Conservation (phyloP, 2,329 filamentous ascomycete species). For the Coleophoma cylindrospora region DNA sequence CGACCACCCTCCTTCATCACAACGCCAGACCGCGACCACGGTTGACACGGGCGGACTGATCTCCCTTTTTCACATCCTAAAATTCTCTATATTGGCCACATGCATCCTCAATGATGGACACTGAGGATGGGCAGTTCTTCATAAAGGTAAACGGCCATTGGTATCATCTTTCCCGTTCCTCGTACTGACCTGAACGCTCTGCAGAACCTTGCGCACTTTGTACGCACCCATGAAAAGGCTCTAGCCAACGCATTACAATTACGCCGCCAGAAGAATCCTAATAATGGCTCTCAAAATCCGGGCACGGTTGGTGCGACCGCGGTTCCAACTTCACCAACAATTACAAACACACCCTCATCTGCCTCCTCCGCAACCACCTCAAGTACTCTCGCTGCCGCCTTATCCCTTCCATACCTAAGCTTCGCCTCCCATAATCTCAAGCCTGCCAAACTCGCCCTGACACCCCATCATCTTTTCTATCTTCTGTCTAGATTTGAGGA, state of each 20-base stretch:
- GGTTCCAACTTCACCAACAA: constrained; percentile 30
- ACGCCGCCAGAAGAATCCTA: constrained; percentile 63
- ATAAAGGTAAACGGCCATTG: constrained; percentile 60
- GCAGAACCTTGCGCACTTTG: constrained; percentile 91
- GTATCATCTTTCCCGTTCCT: constrained; percentile 1
- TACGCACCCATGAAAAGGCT: constrained; percentile 95
- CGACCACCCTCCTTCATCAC: not conserved
- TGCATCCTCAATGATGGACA: constrained; percentile 51
- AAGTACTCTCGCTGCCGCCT: constrained; percentile 72
- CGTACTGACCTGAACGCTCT: constrained; percentile 5
- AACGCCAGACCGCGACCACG: constrained; percentile 14
- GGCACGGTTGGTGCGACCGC: constrained; percentile 43
- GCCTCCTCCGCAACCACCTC: constrained; percentile 59
- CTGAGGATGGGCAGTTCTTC: constrained; percentile 85
- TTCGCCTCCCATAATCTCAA: constrained; percentile 84
- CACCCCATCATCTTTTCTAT: constrained; percentile 95
- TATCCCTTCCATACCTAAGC: constrained; percentile 79
- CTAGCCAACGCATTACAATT: constrained; percentile 92
- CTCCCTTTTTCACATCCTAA: constrained; percentile 12
- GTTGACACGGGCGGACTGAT: constrained; percentile 11
- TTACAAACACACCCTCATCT: constrained; percentile 58
- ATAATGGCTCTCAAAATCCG: constrained; percentile 63
- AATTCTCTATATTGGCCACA: constrained; percentile 24
- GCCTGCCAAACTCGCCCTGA: constrained; percentile 86
- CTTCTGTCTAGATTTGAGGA: constrained; percentile 94